A percentile compares a stretch with the other conserved stretches of the same genome.
Conservation (phyloP, 2,329 filamentous ascomycete species). For the Trichoderma endophyticum region DNA sequence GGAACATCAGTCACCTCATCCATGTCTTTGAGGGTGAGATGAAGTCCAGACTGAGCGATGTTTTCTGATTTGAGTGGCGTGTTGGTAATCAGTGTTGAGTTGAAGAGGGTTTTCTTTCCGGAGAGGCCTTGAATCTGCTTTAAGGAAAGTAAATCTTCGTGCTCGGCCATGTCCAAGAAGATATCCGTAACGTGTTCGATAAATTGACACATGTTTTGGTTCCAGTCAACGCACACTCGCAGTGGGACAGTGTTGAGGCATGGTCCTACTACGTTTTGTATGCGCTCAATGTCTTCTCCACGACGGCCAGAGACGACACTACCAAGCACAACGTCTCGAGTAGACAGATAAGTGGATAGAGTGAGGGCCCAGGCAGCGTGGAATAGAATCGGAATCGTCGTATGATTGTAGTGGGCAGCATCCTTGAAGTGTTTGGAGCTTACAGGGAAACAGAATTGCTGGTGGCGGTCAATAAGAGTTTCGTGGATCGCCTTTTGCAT, state of each 20-base stretch:
- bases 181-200: not conserved
- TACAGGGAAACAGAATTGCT: not conserved
- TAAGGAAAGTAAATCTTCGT: not conserved
- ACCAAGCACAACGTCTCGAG: not conserved
- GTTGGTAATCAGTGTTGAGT: not conserved
- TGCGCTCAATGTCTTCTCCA: not conserved
- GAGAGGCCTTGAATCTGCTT: not conserved
- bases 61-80: not conserved
- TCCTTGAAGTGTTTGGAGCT: not conserved
- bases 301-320: not conserved
- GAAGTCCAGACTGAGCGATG: not conserved
- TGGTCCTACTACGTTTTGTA: not conserved
- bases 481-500: not conserved
- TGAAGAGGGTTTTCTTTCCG: not conserved
- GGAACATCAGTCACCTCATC: not conserved
- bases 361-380: not conserved
- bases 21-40: not conserved
- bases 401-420: not conserved
- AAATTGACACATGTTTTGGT: not conserved
- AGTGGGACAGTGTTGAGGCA: not conserved
- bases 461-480: not conserved
- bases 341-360: not conserved
- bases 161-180: not conserved
- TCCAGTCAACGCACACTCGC: not conserved
- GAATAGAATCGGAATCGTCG: not conserved